Base-by-base conservation (phyloP, 768 basidiomycete genomes). In the Trichaptum fuscoviolaceum region DNA sequence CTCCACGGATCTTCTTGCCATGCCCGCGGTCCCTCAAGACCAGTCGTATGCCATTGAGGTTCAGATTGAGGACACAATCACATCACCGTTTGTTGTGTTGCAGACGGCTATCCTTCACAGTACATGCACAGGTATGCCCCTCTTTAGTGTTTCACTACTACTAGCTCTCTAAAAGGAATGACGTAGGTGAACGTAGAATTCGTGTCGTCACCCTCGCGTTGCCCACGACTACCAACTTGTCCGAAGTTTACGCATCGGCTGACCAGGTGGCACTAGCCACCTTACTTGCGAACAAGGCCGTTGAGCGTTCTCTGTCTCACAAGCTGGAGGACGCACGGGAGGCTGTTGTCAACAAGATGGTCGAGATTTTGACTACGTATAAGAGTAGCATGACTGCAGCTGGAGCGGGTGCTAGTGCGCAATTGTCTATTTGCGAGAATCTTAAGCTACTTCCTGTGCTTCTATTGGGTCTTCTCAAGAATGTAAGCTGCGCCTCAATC, bases 351-450 rank as follows among this genome's bases (percentile, higher is more conserved):
- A 89, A 94, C 80, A 91, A 88, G 75, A 80, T 96, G 63, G 87
- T 92, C 57, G 93, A 96, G 63, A 87, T 96, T 63, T 79, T 97
- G 35, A 82, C 87, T 20, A 88, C 92, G 12, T 97, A 95, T 83
- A 99, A 98, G 85, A 87, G 88, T 58, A 96, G 93, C 68, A 98
- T 98, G 91, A 99, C 96, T 12, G 88, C 93, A 25, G 90, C 91
- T 3, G 95, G 95, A 18, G 88, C 92, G 0, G 96, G 96, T 25
- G 96, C 97, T 0, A 96, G 93, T 70, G 95, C 95, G 8, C 95
- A 96, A 74, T 80, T 99, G 67, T 92, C 95, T 15, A 86, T 96
- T 67, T 88, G 92, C 5, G 95, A 96, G 70, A 99, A 99, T 76
- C 72, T 99, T 82, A 95, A 93, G 83, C 90, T 96, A 87, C 79